Evolutionary conservation across 495 filamentous ascomycete genomes (phyloP).

Genomic region (Hypoxylon intermedium): DNA sequence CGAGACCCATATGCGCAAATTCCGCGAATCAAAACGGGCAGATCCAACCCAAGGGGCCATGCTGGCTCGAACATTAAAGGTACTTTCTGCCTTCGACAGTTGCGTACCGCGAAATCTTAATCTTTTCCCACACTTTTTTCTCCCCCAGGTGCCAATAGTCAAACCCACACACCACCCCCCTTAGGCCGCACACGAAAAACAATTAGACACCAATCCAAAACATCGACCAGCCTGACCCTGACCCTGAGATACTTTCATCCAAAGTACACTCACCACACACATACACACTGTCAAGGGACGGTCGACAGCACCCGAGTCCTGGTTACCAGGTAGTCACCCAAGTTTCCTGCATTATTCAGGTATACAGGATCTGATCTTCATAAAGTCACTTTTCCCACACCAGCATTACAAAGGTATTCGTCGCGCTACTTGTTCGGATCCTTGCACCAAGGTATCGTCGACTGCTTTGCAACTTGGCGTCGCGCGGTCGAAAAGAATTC

Average conservation of each 20-base stretch:
- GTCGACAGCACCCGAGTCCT: constrained; percentile 26
- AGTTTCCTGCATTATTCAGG: constrained; percentile 28
- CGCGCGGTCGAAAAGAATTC: neutral
- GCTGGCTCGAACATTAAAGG: constrained; percentile 35
- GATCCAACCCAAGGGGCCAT: constrained; percentile 13
- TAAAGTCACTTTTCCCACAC: constrained; percentile 29
- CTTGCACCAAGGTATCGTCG: constrained; percentile 11
- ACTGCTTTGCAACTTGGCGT: neutral
- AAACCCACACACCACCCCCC: constrained; percentile 29
- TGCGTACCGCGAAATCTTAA: constrained; percentile 36
- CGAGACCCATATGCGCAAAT: neutral
- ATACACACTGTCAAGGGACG: constrained; percentile 1
- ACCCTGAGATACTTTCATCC: constrained; percentile 26
- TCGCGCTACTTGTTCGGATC: constrained; percentile 16
- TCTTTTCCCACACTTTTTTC: constrained; percentile 29
- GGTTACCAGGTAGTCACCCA: constrained; percentile 22
- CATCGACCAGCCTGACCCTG: constrained; percentile 25
- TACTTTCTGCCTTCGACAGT: constrained; percentile 31
- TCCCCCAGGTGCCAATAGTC: constrained; percentile 21
- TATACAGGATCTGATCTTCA: constrained; percentile 20
- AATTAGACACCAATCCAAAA: constrained; percentile 38
- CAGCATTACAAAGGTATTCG: neutral
- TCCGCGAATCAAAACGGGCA: constrained; percentile 14
- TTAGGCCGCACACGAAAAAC: constrained; percentile 22
- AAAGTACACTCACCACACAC: constrained; percentile 16